Evolutionary conservation across 2,329 filamentous ascomycete genomes (phyloP).

Genomic region (Trichoderma aggressivum): DNA sequence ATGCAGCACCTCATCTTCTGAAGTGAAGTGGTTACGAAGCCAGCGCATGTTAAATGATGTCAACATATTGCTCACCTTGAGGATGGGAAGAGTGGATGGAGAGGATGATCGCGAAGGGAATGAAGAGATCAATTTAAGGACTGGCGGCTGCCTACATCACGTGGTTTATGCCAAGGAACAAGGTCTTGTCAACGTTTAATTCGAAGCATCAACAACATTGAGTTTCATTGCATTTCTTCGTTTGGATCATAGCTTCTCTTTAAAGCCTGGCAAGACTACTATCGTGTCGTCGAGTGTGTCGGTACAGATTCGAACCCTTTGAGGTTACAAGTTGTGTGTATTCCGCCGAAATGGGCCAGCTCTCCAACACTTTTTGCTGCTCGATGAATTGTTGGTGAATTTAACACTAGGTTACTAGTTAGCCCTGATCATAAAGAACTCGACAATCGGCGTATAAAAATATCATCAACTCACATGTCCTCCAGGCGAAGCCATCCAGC

Average conservation of each 20-base stretch:
- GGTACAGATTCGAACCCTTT: neutral
- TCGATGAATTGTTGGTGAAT: neutral
- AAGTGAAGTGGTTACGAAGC: neutral
- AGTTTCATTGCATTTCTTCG: neutral
- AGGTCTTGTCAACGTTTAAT: neutral
- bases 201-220: neutral
- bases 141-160: neutral
- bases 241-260: neutral
- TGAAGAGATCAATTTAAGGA: neutral
- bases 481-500: neutral
- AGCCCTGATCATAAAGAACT: neutral
- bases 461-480: neutral
- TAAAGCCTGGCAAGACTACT: neutral
- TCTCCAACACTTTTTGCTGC: neutral
- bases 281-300: neutral
- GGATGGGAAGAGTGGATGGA: neutral
- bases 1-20: conserved; percentile 8
- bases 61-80: neutral
- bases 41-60: neutral
- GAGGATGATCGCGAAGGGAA: neutral
- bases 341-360: neutral
- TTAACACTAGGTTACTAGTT: neutral
- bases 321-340: neutral
- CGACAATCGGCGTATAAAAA: neutral
- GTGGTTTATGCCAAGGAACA: neutral